phyloP scores from a whole-genome alignment of 1,139 yeast genomes.

The Geotrichum siamense region DNA sequence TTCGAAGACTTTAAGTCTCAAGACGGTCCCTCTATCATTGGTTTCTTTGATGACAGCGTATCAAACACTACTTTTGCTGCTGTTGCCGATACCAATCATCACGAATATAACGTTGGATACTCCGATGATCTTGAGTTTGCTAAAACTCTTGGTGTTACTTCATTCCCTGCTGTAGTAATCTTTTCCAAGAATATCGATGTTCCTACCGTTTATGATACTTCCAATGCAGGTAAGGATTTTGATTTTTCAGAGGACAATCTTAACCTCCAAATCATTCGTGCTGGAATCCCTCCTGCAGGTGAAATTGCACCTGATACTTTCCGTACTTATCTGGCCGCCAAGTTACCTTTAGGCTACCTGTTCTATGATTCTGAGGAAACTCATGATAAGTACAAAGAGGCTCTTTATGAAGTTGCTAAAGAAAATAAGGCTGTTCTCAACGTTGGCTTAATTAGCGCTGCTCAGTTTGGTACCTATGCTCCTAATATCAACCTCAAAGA shows the following conservation, averaged over 20 bases:
- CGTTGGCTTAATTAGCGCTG: constrained; percentile 84
- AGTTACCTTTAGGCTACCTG: constrained; percentile 77
- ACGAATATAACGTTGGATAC: constrained; percentile 54
- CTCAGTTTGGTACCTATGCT: constrained; percentile 80
- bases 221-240: constrained; percentile 27
- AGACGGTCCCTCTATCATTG: constrained; percentile 48
- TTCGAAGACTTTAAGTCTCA: constrained; percentile 42
- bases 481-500: constrained; percentile 77
- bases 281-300: constrained; percentile 84
- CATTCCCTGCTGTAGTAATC: constrained; percentile 44
- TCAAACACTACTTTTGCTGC: constrained; percentile 45
- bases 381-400: constrained; percentile 48
- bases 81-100: constrained; percentile 54
- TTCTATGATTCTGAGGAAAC: constrained; percentile 70
- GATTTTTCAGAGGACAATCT: constrained; percentile 29
- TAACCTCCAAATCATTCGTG: constrained; percentile 50
- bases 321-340: constrained; percentile 62
- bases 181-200: constrained; percentile 41
- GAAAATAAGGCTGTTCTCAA: constrained; percentile 72
- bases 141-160: constrained; percentile 40
- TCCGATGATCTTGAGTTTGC: constrained; percentile 45
- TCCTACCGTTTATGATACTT: constrained; percentile 41
- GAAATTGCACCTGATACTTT: constrained; percentile 83
- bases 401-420: constrained; percentile 59
- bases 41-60: constrained; percentile 37